A percentile compares a stretch with the other conserved stretches of the same genome.
Conservation (phyloP, 495 filamentous ascomycete species). For the Beverwykella pulmonaria region DNA sequence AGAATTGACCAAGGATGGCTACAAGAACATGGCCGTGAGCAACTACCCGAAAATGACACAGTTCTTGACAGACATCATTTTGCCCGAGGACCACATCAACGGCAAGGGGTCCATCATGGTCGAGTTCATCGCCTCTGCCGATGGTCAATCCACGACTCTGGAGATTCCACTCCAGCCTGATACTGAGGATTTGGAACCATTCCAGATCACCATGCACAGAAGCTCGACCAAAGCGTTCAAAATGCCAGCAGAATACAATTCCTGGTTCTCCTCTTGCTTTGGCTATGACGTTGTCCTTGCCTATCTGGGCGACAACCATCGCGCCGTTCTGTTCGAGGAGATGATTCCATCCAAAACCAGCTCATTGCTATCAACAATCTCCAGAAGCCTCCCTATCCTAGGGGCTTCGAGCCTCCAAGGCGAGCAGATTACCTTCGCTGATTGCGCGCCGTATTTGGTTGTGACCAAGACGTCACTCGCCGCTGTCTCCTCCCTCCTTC, state of each 20-base stretch:
- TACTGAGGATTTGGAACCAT: constrained; percentile 50
- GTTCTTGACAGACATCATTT: constrained; percentile 63
- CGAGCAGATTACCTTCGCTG: constrained; percentile 70
- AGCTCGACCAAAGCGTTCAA: constrained; percentile 67
- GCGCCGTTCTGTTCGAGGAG: constrained; percentile 62
- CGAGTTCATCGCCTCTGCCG: constrained; percentile 53
- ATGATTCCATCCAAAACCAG: constrained; percentile 46
- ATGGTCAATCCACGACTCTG: constrained; percentile 44
- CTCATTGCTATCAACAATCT: constrained; percentile 54
- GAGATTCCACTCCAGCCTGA: constrained; percentile 65
- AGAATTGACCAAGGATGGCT: constrained; percentile 17
- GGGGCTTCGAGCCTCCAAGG: constrained; percentile 25
- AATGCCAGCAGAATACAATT: constrained; percentile 66
- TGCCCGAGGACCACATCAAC: constrained; percentile 37
- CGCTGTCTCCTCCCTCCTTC: constrained; percentile 64
- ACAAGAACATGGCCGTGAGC: constrained; percentile 67
- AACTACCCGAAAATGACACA: constrained; percentile 66
- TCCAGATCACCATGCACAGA: constrained; percentile 64
- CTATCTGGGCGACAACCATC: constrained; percentile 66
- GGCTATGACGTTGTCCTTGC: constrained; percentile 67
- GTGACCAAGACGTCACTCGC: constrained; percentile 69
- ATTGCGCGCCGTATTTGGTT: constrained; percentile 76
- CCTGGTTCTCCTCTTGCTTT: constrained; percentile 74
- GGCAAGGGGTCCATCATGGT: constrained; percentile 55
- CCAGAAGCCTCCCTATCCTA: constrained; percentile 46